Evolutionary conservation across 805 yeast genomes (phyloP), one percentile per base, ranked within the genome.

Genomic region (Naumovozyma dairenensis): DNA sequence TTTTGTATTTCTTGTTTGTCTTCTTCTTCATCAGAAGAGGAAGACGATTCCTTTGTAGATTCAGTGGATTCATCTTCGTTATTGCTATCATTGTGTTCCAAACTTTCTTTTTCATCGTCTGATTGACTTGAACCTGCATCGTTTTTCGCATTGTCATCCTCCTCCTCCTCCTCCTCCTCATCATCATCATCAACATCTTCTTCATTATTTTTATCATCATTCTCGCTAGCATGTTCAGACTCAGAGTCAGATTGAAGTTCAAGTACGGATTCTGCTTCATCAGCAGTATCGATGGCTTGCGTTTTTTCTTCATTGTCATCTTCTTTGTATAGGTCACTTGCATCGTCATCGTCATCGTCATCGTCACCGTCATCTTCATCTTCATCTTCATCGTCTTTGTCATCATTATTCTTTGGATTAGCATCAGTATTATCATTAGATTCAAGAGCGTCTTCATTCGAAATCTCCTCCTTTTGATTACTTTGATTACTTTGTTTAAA

Each of bases 201-300:
- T 6, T 35, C 30, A 12, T 28, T 35, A 2, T 19, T 25, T 10
- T 47, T 54, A 15, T 44, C 36, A 42, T 60, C 55, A 43, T 53
- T 21, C 55, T 57, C 37, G 48, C n/a, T n/a, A n/a, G n/a, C n/a
- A n/a, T n/a, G n/a, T n/a, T n/a, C n/a, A n/a, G n/a, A n/a, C n/a
- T n/a, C n/a, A n/a, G 45, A 30, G 37, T 46, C 54, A 55, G 51
- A 33, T 61, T 66, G 22, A 62, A n/a, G n/a, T n/a, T n/a, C n/a
- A n/a, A n/a, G n/a, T n/a, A n/a, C n/a, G n/a, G 26, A 10, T 10
- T 24, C 26, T 24, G 8, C 57, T 14, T 5, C 20, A 25, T 24
- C 17, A 6, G 10, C 24, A 17, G 15, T 28, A 13, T 25, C 30
- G 15, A 15, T 13, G 13, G n/a, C n/a, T 9, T 30, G 42, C 53